A percentile compares a stretch with the other conserved stretches of the same genome.
These are phyloP conservation scores for Citrullus colocynthis DNA, from an alignment of 306 rosid species.

Conservation along the genomic window DNA sequence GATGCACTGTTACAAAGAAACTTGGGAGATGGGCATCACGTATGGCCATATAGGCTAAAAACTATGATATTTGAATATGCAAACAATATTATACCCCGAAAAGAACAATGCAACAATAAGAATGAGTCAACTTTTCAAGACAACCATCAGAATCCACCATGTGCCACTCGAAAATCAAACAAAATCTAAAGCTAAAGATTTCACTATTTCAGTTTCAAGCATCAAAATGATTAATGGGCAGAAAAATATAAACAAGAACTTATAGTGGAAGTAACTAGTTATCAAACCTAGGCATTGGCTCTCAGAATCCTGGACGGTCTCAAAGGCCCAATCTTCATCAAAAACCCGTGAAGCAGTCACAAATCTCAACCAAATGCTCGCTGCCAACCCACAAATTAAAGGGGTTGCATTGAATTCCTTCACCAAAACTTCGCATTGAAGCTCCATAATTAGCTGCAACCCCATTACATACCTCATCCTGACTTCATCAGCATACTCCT, in stretches of 20 bases:
- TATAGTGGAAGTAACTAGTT: not conserved
- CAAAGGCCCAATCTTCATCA: slow-evolving; percentile 49
- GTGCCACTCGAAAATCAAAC: not conserved
- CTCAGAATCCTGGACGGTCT: slow-evolving; percentile 42
- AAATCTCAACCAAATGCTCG: slow-evolving; percentile 67
- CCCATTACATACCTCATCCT: slow-evolving; percentile 66
- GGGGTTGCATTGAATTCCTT: slow-evolving; percentile 68
- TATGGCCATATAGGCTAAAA: not conserved
- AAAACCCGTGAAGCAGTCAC: slow-evolving; percentile 52
- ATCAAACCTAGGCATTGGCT: slow-evolving; percentile 35
- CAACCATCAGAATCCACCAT: not conserved
- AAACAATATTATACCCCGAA: not conserved
- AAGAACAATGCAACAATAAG: not conserved
- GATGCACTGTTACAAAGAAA: not conserved
- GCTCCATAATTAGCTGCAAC: slow-evolving; percentile 62
- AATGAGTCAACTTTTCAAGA: not conserved
- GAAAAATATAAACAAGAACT: not conserved
- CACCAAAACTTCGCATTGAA: slow-evolving; percentile 69
- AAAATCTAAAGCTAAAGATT: not conserved
- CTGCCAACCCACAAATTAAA: slow-evolving; percentile 65
- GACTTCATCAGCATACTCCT: slow-evolving; percentile 41
- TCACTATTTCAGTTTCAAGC: not conserved
- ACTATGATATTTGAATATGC: not conserved
- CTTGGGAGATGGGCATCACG: not conserved
- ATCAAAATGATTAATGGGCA: not conserved